phyloP scores from a whole-genome alignment of 495 filamentous ascomycete genomes.

The Xylaria sp. region DNA sequence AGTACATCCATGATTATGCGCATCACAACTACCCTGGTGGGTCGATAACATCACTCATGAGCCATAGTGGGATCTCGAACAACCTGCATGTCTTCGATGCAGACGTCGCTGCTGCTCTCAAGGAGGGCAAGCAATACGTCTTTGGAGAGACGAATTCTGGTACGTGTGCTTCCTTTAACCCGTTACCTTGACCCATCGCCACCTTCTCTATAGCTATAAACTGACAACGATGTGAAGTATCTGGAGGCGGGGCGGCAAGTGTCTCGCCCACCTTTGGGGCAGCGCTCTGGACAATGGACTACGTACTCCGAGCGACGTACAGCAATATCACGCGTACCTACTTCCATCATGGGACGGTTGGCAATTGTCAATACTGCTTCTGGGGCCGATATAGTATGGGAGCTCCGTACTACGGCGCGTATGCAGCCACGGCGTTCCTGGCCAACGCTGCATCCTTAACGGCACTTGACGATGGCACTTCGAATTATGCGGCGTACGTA shows the following conservation, averaged over 20 bases:
- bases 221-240: slow-evolving; percentile 38
- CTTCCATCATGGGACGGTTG: slow-evolving; percentile 69
- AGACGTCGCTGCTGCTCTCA: slow-evolving; percentile 56
- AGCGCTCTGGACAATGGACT: slow-evolving; percentile 67
- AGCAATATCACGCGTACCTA: slow-evolving; percentile 60
- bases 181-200: neutral
- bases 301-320: slow-evolving; percentile 56
- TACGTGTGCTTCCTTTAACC: slow-evolving; percentile 29
- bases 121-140: slow-evolving; percentile 58
- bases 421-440: slow-evolving; percentile 59
- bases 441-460: slow-evolving; percentile 59
- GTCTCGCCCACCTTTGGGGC: slow-evolving; percentile 66
- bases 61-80: slow-evolving; percentile 54
- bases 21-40: slow-evolving; percentile 69
- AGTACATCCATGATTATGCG: slow-evolving; percentile 61
- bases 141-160: slow-evolving; percentile 68
- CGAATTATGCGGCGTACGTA: slow-evolving; percentile 60
- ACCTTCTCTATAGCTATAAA: neutral
- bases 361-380: slow-evolving; percentile 68
- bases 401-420: slow-evolving; percentile 65
- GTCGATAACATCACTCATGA: slow-evolving; percentile 57
- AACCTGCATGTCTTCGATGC: slow-evolving; percentile 57
- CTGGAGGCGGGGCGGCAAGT: slow-evolving; percentile 55
- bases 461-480: slow-evolving; percentile 56
- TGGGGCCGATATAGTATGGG: slow-evolving; percentile 64